phyloP scores from a whole-genome alignment of 2,329 filamentous ascomycete species.

The Huntiella savannae region DNA sequence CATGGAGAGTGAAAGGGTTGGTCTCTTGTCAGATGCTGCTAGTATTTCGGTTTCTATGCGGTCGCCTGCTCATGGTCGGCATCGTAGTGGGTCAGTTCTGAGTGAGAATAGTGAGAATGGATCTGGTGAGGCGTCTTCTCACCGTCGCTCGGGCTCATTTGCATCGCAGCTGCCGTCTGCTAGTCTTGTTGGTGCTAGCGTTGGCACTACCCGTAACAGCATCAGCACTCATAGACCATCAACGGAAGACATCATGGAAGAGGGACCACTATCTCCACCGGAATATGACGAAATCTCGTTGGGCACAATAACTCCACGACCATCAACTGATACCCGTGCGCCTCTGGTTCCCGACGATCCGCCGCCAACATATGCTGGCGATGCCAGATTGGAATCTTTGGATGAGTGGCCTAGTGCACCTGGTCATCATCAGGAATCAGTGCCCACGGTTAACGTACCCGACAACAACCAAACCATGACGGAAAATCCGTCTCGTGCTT shows the following conservation, averaged over 20 bases:
- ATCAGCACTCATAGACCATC: neutral
- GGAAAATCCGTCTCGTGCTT: conserved; percentile 11
- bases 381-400: neutral
- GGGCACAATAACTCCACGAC: conserved; percentile 12
- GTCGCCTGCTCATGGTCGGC: conserved; percentile 21
- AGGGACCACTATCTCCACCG: neutral
- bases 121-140: conserved; percentile 18
- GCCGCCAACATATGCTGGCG: conserved; percentile 32
- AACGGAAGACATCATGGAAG: too few relatives aligned
- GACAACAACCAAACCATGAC: neutral
- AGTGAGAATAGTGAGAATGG: conserved; percentile 28
- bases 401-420: neutral
- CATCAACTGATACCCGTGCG: neutral
- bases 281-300: conserved; percentile 13
- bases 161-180: conserved; percentile 13
- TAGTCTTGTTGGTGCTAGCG: neutral
- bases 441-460: neutral
- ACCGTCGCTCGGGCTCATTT: conserved; percentile 16
- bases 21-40: conserved; percentile 52
- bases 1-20: conserved; percentile 50
- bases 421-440: too few relatives aligned
- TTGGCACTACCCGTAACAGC: conserved; percentile 3
- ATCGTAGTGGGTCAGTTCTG: conserved; percentile 34
- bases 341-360: conserved; percentile 24
- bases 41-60: conserved; percentile 31